Conservation (phyloP, 257 asterid species). For the Nicotiana attenuata region DNA sequence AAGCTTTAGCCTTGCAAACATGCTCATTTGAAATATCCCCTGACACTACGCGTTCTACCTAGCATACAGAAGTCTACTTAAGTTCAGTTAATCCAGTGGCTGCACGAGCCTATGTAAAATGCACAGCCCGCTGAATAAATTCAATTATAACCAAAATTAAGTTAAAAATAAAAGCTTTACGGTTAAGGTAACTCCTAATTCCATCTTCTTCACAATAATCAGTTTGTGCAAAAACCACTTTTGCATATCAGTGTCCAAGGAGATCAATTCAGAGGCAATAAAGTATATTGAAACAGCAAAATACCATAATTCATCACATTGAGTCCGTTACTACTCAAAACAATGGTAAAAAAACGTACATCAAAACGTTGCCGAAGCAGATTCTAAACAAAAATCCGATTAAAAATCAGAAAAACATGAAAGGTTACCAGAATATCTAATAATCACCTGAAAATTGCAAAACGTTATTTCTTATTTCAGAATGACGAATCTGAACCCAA, state of each 20-base stretch:
- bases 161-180: not conserved
- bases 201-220: not conserved
- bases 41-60: not conserved
- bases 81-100: not conserved
- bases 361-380: not conserved
- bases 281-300: not conserved
- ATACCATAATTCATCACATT: not conserved
- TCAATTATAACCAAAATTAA: not conserved
- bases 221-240: not conserved
- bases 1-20: not conserved
- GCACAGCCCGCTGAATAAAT: not conserved
- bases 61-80: not conserved
- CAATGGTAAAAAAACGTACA: not conserved
- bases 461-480: not conserved
- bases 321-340: not conserved
- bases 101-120: not conserved
- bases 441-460: not conserved
- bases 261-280: not conserved
- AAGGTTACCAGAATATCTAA: not conserved
- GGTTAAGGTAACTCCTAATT: not conserved
- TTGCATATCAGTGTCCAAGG: not conserved
- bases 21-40: not conserved
- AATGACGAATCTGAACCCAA: not conserved
- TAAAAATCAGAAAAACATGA: not conserved
- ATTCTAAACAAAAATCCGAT: not conserved